Base-by-base conservation (phyloP, 2,329 filamentous ascomycete species). In the Chrysoporthe austroafricana region DNA sequence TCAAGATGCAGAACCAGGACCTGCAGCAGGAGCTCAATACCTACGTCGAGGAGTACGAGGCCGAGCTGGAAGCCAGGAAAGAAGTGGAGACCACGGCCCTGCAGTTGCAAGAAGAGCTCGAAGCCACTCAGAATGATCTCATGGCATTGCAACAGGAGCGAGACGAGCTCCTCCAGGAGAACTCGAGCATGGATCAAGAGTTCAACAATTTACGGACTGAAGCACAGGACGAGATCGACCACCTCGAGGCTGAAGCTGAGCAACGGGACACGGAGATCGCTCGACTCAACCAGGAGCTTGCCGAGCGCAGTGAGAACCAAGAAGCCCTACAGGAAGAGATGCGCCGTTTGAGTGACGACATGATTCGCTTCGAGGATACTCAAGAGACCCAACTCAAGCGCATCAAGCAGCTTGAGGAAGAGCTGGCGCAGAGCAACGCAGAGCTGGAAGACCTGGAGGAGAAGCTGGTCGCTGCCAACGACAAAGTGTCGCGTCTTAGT, bases 271-370 rank as follows among this genome's bases (percentile, higher is more conserved):
- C 89, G 5, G 91, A 95, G 72, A 88, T 90, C 54, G 85, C 91
- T 71, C 87, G 88, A 16, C 80, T 96, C 36, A 86, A 91, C 67
- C 84, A 87, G 16, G 92, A 96, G 52, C 81, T 97, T 16, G 87
- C 88, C 70, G 91, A 92, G 71, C 88, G 91, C 63, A 89, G 89
- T 14, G 94, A 98, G 75, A 96, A 96, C 76, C 95, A 97, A 78
- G 89, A 91, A 71, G 92, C 93, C n/a, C 81, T 99, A 64, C 95
- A 98, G 76, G 89, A 91, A 68, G 96, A 98, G 82, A 96, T 99
- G 90, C 91, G 94, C 71, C 91, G 90, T 73, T 91, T 97, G 79
- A 96, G 92, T 74, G 93, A 97, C 73, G 91, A 91, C 32, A 85
- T 98, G 6, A 86, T 97, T 43, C 86, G 92, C 57, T 85, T 99